These are phyloP conservation scores for Rhizopus delemar DNA, from an alignment of 371 early-diverging fungal genomes.

Conservation along the genomic window DNA sequence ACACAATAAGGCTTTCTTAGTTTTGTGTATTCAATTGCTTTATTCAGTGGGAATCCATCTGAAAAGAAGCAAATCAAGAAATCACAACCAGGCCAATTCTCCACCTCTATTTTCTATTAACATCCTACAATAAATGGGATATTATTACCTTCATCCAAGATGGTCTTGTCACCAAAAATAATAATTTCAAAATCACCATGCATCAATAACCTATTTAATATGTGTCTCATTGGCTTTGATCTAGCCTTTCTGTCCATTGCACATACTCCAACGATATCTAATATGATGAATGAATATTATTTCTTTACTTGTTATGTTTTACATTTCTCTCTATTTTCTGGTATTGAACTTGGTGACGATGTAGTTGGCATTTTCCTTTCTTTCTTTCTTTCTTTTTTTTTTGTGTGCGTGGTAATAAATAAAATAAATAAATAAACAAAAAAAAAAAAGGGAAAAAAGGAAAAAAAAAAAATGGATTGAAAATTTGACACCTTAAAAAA, in stretches of 20 bases:
- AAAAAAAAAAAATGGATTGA: slow-evolving; percentile 1
- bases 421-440: not conserved
- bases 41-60: slow-evolving; percentile 91
- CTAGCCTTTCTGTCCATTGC: slow-evolving; percentile 94
- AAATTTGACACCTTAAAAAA: slow-evolving; percentile 6
- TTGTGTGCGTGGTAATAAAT: no score
- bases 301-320: not conserved
- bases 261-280: slow-evolving; percentile 85
- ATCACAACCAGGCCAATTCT: slow-evolving; percentile 95
- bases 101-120: slow-evolving; percentile 56
- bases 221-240: slow-evolving; percentile 97
- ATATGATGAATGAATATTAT: not conserved
- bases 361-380: slow-evolving; percentile 1
- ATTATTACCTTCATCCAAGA: slow-evolving; percentile 94
- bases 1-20: slow-evolving; percentile 86
- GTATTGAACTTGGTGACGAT: not conserved
- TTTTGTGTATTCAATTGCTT: slow-evolving; percentile 89
- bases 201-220: slow-evolving; percentile 81
- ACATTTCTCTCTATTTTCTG: slow-evolving; percentile 3
- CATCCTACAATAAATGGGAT: no score
- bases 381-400: no score
- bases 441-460: not conserved
- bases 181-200: slow-evolving; percentile 82
- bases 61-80: slow-evolving; percentile 97
- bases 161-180: slow-evolving; percentile 95